A percentile compares a stretch with the other conserved stretches of the same genome.
These are phyloP conservation scores for Vigna reflexopilosa DNA, from an alignment of 306 rosid species.

Conservation along the genomic window DNA sequence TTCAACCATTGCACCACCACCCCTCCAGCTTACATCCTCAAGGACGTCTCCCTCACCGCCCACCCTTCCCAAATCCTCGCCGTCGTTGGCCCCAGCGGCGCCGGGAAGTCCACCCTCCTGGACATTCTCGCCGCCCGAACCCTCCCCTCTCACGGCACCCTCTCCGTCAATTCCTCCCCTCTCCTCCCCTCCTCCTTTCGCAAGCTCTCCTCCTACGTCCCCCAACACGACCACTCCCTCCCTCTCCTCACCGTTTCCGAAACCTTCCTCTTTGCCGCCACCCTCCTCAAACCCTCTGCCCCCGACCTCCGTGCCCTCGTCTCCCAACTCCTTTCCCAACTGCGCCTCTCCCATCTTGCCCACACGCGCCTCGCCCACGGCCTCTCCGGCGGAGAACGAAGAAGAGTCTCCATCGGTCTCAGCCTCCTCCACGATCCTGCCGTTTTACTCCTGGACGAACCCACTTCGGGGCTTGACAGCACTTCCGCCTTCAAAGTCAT, in stretches of 20 bases:
- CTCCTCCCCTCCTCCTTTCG: constrained; percentile 73
- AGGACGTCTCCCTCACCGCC: constrained; percentile 73
- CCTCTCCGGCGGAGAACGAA: constrained; percentile 81
- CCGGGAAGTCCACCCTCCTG: constrained; percentile 91
- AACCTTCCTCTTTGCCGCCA: constrained; percentile 79
- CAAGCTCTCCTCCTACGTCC: constrained; percentile 90
- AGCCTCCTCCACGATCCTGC: constrained; percentile 91
- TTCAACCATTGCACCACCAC: constrained; percentile 63
- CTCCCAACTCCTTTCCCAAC: constrained; percentile 66
- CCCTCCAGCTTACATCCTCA: constrained; percentile 70
- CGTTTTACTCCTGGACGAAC: constrained; percentile 83
- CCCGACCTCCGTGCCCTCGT: constrained; percentile 52
- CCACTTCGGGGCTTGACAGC: constrained; percentile 95
- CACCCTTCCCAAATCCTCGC: constrained; percentile 80
- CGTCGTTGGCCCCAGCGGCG: constrained; percentile 92
- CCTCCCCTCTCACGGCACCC: constrained; percentile 65
- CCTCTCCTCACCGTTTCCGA: constrained; percentile 84
- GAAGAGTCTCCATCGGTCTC: constrained; percentile 84
- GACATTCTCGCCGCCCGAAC: constrained; percentile 88
- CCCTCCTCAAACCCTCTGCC: constrained; percentile 66
- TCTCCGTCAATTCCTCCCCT: constrained; percentile 77
- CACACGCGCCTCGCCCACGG: constrained; percentile 68
- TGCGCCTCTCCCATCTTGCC: constrained; percentile 67
- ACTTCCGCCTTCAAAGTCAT: constrained; percentile 81
- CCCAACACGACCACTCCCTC: constrained; percentile 87